Evolutionary conservation across 768 basidiomycete genomes (phyloP).

Genomic region (Lactarius akahatsu): DNA sequence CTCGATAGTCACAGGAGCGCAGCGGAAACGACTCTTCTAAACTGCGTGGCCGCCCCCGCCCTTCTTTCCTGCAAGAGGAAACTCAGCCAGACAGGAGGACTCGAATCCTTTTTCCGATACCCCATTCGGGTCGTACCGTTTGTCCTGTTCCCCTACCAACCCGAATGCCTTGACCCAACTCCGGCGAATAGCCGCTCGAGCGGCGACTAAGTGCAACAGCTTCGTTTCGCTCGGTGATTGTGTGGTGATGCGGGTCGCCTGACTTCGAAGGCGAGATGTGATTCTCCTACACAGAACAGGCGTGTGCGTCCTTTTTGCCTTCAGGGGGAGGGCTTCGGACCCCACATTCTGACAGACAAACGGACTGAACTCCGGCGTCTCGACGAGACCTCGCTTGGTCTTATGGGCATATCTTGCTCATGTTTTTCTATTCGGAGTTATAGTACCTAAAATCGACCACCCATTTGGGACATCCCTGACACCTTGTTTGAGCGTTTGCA

Average conservation of each 20-base stretch:
- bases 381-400: not conserved
- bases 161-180: not conserved
- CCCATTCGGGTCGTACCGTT: not conserved
- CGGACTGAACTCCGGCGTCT: not conserved
- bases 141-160: not conserved
- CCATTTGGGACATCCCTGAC: not conserved
- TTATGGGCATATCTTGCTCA: not conserved
- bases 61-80: not conserved
- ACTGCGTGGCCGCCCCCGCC: too few species aligned
- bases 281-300: not conserved
- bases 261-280: not conserved
- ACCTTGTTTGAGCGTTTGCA: not conserved
- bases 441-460: conserved; percentile 4
- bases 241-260: not conserved
- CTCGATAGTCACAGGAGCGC: not conserved
- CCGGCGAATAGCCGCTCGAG: not conserved
- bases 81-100: not conserved
- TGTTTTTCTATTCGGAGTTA: conserved; percentile 18
- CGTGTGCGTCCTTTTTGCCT: not conserved
- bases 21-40: not conserved
- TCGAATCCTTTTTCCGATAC: not conserved
- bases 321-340: not conserved
- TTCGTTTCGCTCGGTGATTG: conserved; percentile 3
- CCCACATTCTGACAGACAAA: conserved; percentile 4
- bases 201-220: not conserved